phyloP scores from a whole-genome alignment of 1,139 yeast species.

The Scheffersomyces titani region DNA sequence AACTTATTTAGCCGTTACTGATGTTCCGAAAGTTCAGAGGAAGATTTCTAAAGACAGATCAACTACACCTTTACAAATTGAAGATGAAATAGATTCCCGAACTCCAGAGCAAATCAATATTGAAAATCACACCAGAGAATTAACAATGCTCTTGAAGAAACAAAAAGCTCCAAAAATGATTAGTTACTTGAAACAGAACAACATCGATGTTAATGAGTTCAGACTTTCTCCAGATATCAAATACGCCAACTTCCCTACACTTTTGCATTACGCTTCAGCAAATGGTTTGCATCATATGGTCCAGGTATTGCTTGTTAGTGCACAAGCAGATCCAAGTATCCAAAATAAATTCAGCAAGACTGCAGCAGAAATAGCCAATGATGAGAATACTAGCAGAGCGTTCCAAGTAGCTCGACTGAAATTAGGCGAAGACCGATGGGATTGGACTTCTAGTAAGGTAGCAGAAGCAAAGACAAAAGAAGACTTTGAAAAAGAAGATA shows the following conservation, averaged over 20 bases:
- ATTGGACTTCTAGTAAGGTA: constrained; percentile 72
- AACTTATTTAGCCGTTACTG: constrained; percentile 56
- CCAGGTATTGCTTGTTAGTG: constrained; percentile 57
- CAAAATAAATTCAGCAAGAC: constrained; percentile 58
- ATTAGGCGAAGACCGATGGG: constrained; percentile 67
- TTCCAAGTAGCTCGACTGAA: constrained; percentile 70
- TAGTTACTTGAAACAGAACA: constrained; percentile 60
- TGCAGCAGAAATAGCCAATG: constrained; percentile 58
- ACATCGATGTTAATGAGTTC: constrained; percentile 51
- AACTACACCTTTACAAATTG: constrained; percentile 21
- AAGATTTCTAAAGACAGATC: constrained; percentile 8
- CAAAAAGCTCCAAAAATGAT: constrained; percentile 78
- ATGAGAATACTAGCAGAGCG: constrained; percentile 48
- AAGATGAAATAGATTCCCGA: constrained; percentile 19
- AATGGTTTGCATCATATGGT: constrained; percentile 71
- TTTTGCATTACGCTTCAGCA: constrained; percentile 77
- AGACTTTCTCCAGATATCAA: constrained; percentile 54
- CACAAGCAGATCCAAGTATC: constrained; percentile 71
- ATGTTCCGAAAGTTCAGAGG: constrained; percentile 52
- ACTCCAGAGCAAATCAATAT: constrained; percentile 32
- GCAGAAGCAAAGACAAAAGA: constrained; percentile 67
- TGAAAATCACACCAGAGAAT: constrained; percentile 53
- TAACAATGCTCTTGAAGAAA: constrained; percentile 61
- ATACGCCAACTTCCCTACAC: constrained; percentile 64
- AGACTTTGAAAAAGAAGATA: constrained; percentile 51